Conservation (phyloP, 2,329 filamentous ascomycete genomes). For the Nemania sp. region DNA sequence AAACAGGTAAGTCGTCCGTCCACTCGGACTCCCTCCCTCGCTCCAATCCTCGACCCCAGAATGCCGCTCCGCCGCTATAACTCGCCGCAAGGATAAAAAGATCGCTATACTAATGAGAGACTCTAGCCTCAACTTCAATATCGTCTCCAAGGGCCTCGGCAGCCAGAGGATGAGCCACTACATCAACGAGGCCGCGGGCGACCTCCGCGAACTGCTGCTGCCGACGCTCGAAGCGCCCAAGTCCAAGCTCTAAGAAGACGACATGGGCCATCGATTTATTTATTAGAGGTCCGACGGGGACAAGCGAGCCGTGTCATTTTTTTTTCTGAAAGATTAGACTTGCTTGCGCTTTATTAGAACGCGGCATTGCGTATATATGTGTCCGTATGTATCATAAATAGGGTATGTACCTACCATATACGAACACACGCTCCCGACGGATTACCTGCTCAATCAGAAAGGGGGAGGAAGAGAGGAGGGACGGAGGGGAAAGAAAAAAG, state of each 20-base stretch:
- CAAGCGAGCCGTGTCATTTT: neutral
- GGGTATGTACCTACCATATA: no score
- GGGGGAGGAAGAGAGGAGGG: no score
- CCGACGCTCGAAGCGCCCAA: conserved; percentile 80
- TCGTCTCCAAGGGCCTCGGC: conserved; percentile 90
- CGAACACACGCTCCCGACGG: conserved; percentile 1
- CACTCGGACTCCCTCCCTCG: neutral
- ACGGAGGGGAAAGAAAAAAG: no score
- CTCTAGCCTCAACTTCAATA: conserved; percentile 90
- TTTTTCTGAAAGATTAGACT: neutral
- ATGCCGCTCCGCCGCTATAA: neutral
- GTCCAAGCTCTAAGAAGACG: conserved; percentile 76
- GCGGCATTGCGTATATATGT: neutral
- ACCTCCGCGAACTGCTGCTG: conserved; percentile 84
- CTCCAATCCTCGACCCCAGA: neutral
- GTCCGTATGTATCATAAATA: no score
- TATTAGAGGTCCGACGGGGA: neutral
- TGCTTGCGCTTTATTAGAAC: conserved; percentile 1
- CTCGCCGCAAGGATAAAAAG: neutral
- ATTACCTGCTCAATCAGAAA: neutral
- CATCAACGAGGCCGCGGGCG: conserved; percentile 88
- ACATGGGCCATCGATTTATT: no score
- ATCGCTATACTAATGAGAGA: conserved; percentile 20
- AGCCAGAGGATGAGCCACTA: conserved; percentile 90
- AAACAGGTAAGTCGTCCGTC: conserved; percentile 68